Evolutionary conservation across 106 monocot genomes (phyloP).

Genomic region (Phalaenopsis equestris): DNA sequence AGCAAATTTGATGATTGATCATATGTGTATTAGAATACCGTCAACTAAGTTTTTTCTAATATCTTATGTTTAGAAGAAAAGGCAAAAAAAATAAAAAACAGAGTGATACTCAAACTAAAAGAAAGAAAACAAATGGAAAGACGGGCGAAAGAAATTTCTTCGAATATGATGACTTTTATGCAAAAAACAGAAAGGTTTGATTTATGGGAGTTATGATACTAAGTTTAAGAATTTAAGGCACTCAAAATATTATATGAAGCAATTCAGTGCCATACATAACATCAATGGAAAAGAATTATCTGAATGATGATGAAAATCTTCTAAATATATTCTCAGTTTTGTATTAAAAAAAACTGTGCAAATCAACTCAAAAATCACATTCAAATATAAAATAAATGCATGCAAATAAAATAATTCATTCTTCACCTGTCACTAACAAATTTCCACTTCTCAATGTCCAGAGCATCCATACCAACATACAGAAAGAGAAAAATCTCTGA

Average conservation of each 20-base stretch:
- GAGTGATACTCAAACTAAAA: not conserved
- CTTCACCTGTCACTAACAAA: slow-evolving; percentile 23
- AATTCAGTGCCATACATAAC: not conserved
- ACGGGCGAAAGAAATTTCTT: not conserved
- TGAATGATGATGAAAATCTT: not conserved
- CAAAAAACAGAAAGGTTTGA: not conserved
- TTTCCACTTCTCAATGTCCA: slow-evolving; percentile 43
- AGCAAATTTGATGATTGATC: too few species aligned
- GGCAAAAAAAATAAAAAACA: not conserved
- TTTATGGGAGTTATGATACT: not conserved
- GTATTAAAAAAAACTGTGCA: not conserved
- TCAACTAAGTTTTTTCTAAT: too few species aligned
- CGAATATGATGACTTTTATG: not conserved
- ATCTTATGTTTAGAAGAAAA: not conserved
- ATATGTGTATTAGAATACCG: too few species aligned
- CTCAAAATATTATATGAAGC: not conserved
- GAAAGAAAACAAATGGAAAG: not conserved
- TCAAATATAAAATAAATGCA: too few species aligned
- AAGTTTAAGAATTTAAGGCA: too few species aligned
- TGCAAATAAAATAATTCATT: not conserved
- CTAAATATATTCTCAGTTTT: not conserved
- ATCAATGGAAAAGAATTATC: not conserved
- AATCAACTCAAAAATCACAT: not conserved
- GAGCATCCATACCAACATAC: slow-evolving; percentile 44
- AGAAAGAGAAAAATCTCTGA: slow-evolving; percentile 36